These are phyloP conservation scores for Plasmodium inui DNA, from an alignment of 169 alveolate genomes.

Conservation along the genomic window DNA sequence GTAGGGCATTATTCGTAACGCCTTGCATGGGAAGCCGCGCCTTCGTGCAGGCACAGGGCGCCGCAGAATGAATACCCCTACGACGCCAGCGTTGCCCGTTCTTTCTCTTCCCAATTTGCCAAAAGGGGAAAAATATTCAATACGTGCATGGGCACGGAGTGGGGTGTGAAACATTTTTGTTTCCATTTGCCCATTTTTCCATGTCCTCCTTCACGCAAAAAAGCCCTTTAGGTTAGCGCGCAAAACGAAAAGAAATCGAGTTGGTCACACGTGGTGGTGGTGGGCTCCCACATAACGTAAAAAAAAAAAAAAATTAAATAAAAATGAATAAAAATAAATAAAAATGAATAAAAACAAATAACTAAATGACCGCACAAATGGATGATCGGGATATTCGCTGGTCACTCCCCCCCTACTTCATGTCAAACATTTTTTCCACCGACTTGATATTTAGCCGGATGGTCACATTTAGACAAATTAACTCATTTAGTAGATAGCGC, in stretches of 20 bases:
- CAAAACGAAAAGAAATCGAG: background rate
- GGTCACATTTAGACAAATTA: constrained; percentile 93
- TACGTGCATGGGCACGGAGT: background rate
- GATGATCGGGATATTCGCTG: background rate
- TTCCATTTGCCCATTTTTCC: background rate
- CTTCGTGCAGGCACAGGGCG: background rate
- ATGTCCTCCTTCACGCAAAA: background rate
- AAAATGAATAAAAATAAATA: background rate
- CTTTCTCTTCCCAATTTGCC: background rate
- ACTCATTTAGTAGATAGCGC: constrained; percentile 92
- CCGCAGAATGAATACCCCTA: background rate
- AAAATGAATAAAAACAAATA: background rate
- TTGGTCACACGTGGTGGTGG: background rate
- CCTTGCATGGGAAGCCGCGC: background rate
- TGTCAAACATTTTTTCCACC: constrained; percentile 70
- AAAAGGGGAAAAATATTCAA: background rate
- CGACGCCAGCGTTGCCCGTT: background rate
- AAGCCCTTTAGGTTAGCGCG: background rate
- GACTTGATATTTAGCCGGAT: constrained; percentile 78
- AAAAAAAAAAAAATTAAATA: background rate
- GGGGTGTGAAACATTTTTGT: background rate
- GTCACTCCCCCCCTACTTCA: constrained; percentile 12
- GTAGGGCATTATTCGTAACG: background rate
- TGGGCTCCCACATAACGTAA: background rate
- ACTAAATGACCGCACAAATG: background rate